Conservation (phyloP, 306 rosid species). For the Astragalus glycyphyllos region DNA sequence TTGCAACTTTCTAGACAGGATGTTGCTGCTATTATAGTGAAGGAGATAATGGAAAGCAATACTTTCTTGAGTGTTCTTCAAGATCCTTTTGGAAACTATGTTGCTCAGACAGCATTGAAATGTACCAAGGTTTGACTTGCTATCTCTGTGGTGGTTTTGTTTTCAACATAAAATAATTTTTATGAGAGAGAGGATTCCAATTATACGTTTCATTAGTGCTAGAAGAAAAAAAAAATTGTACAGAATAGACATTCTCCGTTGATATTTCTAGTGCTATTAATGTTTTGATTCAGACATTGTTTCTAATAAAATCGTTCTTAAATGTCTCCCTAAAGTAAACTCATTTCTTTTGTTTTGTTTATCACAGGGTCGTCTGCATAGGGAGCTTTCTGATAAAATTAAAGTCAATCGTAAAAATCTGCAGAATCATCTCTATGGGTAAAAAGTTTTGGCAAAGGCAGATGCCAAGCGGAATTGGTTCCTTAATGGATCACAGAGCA, state of each 20-base stretch:
- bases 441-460: constrained; percentile 1
- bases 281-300: too few species aligned
- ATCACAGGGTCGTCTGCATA: constrained; percentile 5
- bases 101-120: constrained; percentile 52
- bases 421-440: constrained; percentile 2
- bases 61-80: constrained; percentile 41
- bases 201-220: too few species aligned
- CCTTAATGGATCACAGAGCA: background rate
- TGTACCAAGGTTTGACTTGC: constrained; percentile 42
- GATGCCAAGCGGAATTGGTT: background rate
- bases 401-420: background rate
- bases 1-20: background rate
- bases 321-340: background rate
- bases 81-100: constrained; percentile 53
- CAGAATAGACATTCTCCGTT: too few species aligned
- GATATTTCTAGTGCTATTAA: too few species aligned
- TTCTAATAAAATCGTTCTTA: background rate
- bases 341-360: background rate
- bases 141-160: background rate
- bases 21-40: background rate
- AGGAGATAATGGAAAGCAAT: constrained; percentile 39
- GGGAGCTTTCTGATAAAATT: background rate
- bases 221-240: too few species aligned
- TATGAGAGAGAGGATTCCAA: background rate
- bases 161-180: background rate